Conservation (phyloP, 2,329 filamentous ascomycete genomes). For the Calonectria fujianensis region DNA sequence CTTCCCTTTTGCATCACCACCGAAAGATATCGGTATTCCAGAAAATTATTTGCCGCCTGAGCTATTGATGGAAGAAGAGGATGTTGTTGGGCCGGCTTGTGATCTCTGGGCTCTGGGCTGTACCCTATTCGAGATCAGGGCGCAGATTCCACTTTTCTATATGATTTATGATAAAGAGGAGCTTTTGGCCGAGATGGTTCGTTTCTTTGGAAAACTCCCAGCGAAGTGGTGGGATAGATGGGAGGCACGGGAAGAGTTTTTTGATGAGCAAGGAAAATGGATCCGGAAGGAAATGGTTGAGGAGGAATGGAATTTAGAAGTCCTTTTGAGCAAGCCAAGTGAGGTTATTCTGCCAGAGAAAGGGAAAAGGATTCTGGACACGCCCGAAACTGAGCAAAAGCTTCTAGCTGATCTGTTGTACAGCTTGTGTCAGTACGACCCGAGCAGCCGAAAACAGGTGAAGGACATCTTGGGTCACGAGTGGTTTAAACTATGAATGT, state of each 20-base stretch:
- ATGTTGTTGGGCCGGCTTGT: constrained; percentile 41
- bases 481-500: constrained; percentile 47
- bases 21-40: constrained; percentile 54
- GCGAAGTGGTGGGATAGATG: constrained; percentile 58
- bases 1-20: constrained; percentile 40
- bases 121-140: constrained; percentile 58
- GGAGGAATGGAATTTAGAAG: constrained; percentile 34
- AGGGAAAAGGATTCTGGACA: constrained; percentile 15
- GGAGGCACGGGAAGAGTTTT: constrained; percentile 49
- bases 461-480: constrained; percentile 47
- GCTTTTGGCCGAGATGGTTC: constrained; percentile 53
- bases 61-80: constrained; percentile 47
- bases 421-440: constrained; percentile 48
- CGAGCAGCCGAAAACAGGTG: constrained; percentile 41
- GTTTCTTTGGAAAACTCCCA: constrained; percentile 57
- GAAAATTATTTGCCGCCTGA: constrained; percentile 57
- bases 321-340: constrained; percentile 13
- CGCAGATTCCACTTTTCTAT: constrained; percentile 55
- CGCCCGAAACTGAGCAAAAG: constrained; percentile 45
- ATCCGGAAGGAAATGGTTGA: background rate
- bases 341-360: background rate
- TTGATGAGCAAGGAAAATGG: constrained; percentile 47
- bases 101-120: constrained; percentile 61
- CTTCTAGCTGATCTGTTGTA: constrained; percentile 53
- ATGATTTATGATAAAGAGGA: constrained; percentile 56